These are phyloP conservation scores for Pythium pyrilobum DNA, from an alignment of 352 stramenopile genomes.

Conservation along the genomic window DNA sequence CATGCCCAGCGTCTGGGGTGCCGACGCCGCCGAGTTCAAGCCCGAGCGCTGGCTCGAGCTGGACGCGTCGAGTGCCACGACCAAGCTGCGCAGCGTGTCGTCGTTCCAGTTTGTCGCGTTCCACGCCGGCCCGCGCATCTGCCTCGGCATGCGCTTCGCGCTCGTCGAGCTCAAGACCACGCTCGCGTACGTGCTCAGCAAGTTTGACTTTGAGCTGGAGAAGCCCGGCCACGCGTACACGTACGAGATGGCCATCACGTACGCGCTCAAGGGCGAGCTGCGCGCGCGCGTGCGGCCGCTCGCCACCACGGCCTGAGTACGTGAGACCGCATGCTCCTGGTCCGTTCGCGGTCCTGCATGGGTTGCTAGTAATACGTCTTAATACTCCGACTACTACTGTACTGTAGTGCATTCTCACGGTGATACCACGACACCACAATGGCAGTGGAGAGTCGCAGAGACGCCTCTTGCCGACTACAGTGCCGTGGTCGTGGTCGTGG, in stretches of 20 bases:
- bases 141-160: constrained; percentile 36
- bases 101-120: constrained; percentile 44
- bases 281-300: neutral
- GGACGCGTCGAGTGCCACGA: neutral
- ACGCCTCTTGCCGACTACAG: neutral
- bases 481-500: too few species aligned
- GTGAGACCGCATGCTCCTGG: too few species aligned
- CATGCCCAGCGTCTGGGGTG: constrained; percentile 25
- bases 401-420: too few species aligned
- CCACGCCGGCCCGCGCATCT: constrained; percentile 35
- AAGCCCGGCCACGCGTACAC: constrained; percentile 6
- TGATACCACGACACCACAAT: too few species aligned
- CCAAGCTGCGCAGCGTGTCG: constrained; percentile 14
- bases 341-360: too few species aligned
- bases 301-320: neutral
- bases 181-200: constrained; percentile 19
- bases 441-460: too few species aligned
- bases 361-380: too few species aligned
- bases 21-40: constrained; percentile 27
- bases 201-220: constrained; percentile 15
- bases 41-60: constrained; percentile 26
- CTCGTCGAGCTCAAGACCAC: constrained; percentile 28
- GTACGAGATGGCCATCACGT: constrained; percentile 10
- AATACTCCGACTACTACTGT: too few species aligned
- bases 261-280: constrained; percentile 3